Evolutionary conservation across 116 monocot genomes (phyloP), one percentile per base, ranked within the genome.

Genomic region (Zostera marina): DNA sequence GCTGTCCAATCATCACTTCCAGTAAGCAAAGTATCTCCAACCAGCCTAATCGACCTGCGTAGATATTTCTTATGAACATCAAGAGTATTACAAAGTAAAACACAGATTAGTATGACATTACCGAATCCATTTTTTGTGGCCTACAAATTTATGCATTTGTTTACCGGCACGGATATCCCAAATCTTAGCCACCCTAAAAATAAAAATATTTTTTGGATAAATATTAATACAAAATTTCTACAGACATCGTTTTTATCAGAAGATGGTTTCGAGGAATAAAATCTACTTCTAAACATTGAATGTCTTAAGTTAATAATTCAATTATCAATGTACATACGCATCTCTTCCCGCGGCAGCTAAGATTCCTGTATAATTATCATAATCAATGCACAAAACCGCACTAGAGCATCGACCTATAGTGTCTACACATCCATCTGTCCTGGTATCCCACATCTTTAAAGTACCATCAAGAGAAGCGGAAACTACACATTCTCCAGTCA

Each of bases 1-100:
- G 96, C 89, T 14, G 96, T 96, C 96, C 96, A 96, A 76, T 96
- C 96, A 89, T 96, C 96, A 77, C 96, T 96, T 10, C 96, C 96
- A 56, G 96, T 96, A 54, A 96, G 67, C 64, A 96, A 17, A 53
- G 80, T 85, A 52, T 96, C 96, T 15, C 85, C 81, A 66, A 67
- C 69, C 96, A 96, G 85, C 76, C 85, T 96, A 58, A 96, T 66
- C 53, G 94, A 82, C 71, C 94, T 94, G 64, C 53, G 70, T 53
- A 44, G 8, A 26, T 8, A 61, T 20, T 22, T 61, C 14, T 22
- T 12, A 22, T 13, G 13, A 17, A 4, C 47, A 61, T 46, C 12
- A 61, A 22, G 5, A 24, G 25, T 46, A 47, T 8, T 47, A 44
- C 5, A 8, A 61, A n/a, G 46, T 25, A 22, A 61, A 20, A 4